These are phyloP conservation scores for Plasmodium knowlesi DNA, from an alignment of 169 alveolate species.

Conservation along the genomic window DNA sequence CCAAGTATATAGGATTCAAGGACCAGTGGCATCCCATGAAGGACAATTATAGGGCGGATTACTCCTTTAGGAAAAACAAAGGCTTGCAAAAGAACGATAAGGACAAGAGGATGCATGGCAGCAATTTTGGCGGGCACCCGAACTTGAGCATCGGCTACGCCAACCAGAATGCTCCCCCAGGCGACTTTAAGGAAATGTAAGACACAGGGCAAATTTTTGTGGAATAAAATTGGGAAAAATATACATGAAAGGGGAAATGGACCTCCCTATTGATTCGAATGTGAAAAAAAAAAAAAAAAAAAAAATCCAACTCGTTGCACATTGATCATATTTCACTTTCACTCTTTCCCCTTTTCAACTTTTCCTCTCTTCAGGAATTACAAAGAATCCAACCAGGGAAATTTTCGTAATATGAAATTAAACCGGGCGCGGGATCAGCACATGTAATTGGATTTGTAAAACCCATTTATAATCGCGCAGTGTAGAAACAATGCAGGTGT, in stretches of 20 bases:
- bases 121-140: slow-evolving; percentile 1
- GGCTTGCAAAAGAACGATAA: slow-evolving; percentile 14
- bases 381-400: slow-evolving; percentile 19
- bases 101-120: slow-evolving; percentile 30
- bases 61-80: slow-evolving; percentile 47
- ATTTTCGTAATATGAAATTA: slow-evolving; percentile 26
- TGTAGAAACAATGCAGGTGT: background rate
- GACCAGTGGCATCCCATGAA: slow-evolving; percentile 58
- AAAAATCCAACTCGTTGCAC: background rate
- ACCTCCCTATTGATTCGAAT: background rate
- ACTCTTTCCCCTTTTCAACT: background rate
- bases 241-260: background rate
- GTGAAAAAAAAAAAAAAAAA: background rate
- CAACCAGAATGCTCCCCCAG: slow-evolving; percentile 15
- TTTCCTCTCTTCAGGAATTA: slow-evolving; percentile 15
- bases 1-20: slow-evolving; percentile 80
- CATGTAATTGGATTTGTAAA: background rate
- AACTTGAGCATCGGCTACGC: background rate
- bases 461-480: background rate
- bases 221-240: background rate
- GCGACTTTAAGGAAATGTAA: slow-evolving; percentile 16
- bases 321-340: background rate
- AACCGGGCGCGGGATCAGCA: slow-evolving; percentile 11
- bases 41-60: slow-evolving; percentile 36
- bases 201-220: background rate